Evolutionary conservation across 2,329 filamentous ascomycete species (phyloP).

Genomic region (Hypoxylon sp.): DNA sequence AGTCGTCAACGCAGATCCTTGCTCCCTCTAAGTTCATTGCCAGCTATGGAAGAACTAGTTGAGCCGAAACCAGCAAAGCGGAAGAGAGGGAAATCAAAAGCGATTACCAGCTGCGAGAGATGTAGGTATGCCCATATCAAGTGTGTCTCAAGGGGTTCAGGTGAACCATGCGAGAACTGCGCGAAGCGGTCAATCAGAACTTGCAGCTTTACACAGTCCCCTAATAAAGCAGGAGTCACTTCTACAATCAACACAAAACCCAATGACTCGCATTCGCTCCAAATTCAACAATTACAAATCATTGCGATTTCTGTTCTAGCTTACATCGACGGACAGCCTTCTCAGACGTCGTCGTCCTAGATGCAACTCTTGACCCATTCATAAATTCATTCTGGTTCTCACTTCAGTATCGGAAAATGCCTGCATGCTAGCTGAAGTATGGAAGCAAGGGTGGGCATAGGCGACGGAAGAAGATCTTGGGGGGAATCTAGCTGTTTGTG

Average conservation of each 20-base stretch:
- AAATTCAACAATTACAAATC: conserved; percentile 8
- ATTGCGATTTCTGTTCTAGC: conserved; percentile 29
- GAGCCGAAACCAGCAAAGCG: conserved; percentile 15
- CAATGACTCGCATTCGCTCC: not conserved
- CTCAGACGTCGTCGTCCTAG: not conserved
- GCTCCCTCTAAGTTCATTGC: not conserved
- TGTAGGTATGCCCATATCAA: conserved; percentile 40
- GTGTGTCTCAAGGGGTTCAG: conserved; percentile 30
- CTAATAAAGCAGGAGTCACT: not conserved
- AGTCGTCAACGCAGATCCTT: not conserved
- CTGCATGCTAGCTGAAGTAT: not conserved
- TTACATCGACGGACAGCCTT: conserved; percentile 19
- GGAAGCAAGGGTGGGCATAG: not conserved
- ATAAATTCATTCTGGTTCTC: not conserved
- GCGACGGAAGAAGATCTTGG: not conserved
- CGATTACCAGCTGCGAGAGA: conserved; percentile 42
- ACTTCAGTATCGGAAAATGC: no score
- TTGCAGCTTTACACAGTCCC: conserved; percentile 30
- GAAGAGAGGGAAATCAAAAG: conserved; percentile 31
- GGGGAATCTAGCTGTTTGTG: not conserved
- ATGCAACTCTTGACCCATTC: not conserved
- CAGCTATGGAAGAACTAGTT: not conserved
- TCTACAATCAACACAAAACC: not conserved
- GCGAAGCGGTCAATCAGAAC: conserved; percentile 30
- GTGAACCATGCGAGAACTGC: conserved; percentile 38